phyloP scores from a whole-genome alignment of 495 filamentous ascomycete genomes.

The Tetracladium marchalianum region DNA sequence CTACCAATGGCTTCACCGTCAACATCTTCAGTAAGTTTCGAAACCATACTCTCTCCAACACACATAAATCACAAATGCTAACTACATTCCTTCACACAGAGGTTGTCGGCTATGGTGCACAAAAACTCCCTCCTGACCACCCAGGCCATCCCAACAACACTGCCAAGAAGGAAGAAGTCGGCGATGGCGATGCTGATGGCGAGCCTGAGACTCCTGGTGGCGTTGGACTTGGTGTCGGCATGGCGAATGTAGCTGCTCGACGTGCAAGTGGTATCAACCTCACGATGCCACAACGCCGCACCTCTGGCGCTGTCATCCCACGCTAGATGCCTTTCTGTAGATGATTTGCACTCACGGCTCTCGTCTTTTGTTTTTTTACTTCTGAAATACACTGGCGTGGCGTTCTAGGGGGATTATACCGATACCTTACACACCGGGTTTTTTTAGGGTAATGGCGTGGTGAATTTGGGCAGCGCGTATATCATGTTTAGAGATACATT shows the following conservation, averaged over 20 bases:
- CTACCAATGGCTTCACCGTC: conserved; percentile 45
- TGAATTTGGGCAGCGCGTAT: no score
- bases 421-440: no score
- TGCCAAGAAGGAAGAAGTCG: not conserved
- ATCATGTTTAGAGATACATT: no score
- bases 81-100: not conserved
- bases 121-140: conserved; percentile 36
- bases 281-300: conserved; percentile 8
- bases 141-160: conserved; percentile 8
- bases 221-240: conserved; percentile 3
- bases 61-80: no score
- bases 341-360: no score
- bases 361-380: no score
- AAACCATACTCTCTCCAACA: not conserved
- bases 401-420: no score
- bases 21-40: conserved; percentile 35
- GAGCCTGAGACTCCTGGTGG: conserved; percentile 2
- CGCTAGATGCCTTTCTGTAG: not conserved
- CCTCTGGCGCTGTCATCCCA: not conserved
- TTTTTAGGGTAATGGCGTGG: no score
- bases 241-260: conserved; percentile 6
- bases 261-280: conserved; percentile 11
- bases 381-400: no score
- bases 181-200: conserved; percentile 8
- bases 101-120: conserved; percentile 19